phyloP scores from a whole-genome alignment of 2,329 filamentous ascomycete species.

The Trichoderma afroharzianum region DNA sequence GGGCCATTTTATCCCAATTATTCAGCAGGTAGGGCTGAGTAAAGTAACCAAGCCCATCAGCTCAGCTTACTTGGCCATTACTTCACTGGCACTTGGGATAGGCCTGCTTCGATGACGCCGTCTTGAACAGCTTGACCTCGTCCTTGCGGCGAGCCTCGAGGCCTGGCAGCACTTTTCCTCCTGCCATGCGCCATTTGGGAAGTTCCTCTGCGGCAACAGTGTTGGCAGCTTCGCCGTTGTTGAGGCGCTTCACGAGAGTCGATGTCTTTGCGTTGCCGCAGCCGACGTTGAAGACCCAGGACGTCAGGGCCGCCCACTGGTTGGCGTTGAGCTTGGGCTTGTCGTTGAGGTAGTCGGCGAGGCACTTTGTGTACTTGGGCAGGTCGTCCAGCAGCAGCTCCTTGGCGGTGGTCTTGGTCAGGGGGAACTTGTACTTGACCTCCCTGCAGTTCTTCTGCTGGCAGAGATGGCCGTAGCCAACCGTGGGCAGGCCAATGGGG shows the following conservation, averaged over 20 bases:
- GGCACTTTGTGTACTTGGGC: conserved; percentile 25
- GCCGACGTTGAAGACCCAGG: conserved; percentile 50
- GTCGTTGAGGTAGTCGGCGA: conserved; percentile 33
- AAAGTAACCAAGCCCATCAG: conserved; percentile 13
- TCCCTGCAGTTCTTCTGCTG: conserved; percentile 39
- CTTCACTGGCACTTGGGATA: conserved; percentile 2
- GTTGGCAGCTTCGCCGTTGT: conserved; percentile 40
- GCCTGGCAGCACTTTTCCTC: conserved; percentile 37
- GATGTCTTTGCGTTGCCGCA: conserved; percentile 39
- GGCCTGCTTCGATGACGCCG: background rate
- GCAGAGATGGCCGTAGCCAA: conserved; percentile 52
- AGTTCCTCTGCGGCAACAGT: conserved; percentile 43
- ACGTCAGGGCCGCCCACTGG: conserved; percentile 50
- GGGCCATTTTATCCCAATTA: background rate
- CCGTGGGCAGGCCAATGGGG: conserved; percentile 44
- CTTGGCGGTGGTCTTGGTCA: conserved; percentile 39
- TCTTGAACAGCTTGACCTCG: conserved; percentile 38
- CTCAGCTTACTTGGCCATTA: background rate
- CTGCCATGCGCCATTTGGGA: conserved; percentile 45
- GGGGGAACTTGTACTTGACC: conserved; percentile 43
- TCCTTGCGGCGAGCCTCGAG: conserved; percentile 40
- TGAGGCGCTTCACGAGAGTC: conserved; percentile 41
- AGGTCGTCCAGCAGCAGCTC: conserved; percentile 38
- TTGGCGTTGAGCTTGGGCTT: conserved; percentile 38
- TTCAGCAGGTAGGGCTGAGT: conserved; percentile 13